phyloP scores from a whole-genome alignment of 305 asterid genomes.

The Solanum hybrid region DNA sequence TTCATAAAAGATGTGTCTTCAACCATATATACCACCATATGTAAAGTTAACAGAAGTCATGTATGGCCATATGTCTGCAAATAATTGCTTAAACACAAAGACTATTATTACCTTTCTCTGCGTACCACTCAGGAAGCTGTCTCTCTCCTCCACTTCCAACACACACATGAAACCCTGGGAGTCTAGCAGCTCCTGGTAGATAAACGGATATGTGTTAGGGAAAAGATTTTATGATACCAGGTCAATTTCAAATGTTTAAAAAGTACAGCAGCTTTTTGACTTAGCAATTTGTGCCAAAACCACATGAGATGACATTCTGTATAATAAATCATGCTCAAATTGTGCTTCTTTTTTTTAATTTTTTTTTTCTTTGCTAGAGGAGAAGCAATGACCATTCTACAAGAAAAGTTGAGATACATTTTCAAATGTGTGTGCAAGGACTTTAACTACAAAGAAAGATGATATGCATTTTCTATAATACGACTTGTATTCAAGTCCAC shows the following conservation, averaged over 20 bases:
- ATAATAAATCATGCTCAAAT: not conserved
- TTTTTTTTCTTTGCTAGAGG: not conserved
- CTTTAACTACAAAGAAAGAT: not conserved
- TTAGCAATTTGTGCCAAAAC: not conserved
- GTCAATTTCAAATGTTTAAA: not conserved
- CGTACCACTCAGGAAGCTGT: conserved; percentile 92
- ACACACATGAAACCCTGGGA: conserved; percentile 89
- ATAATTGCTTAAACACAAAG: not conserved
- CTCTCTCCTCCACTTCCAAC: conserved; percentile 99
- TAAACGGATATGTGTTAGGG: conserved; percentile 4
- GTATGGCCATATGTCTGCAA: not conserved
- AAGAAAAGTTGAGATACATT: not conserved
- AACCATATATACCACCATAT: not conserved
- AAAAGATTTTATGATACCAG: not conserved
- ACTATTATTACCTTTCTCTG: conserved; percentile 60
- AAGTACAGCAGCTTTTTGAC: not conserved
- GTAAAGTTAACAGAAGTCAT: not conserved
- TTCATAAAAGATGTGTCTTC: not conserved
- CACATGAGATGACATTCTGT: not conserved
- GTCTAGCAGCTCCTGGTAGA: conserved; percentile 80
- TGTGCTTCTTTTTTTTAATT: too few relatives aligned
- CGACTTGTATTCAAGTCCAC: not conserved
- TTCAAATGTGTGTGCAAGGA: not conserved
- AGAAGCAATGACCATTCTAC: not conserved
- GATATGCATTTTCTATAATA: not conserved